Conservation (phyloP, 306 rosid species). For the Cicer chorassanicum region DNA sequence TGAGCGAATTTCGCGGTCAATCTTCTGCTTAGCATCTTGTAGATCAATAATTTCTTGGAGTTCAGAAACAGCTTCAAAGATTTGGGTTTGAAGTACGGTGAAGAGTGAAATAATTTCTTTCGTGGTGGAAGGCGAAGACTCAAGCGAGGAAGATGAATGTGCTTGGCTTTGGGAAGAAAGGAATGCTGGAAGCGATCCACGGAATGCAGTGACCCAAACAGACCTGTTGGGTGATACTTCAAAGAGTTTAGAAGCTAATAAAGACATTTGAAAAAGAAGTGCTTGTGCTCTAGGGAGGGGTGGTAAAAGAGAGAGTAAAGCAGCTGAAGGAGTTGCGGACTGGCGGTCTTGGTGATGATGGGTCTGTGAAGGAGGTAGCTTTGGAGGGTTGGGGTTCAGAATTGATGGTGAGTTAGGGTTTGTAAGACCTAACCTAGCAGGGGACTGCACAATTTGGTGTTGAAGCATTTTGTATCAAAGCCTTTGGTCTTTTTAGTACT, state of each 20-base stretch:
- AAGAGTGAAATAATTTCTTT: conserved; percentile 76
- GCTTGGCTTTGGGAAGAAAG: conserved; percentile 67
- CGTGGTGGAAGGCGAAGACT: conserved; percentile 63
- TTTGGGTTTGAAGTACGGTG: conserved; percentile 76
- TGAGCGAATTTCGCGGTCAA: conserved; percentile 62
- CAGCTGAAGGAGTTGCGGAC: conserved; percentile 46
- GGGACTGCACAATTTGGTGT: conserved; percentile 80
- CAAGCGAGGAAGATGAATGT: conserved; percentile 46
- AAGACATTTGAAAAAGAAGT: conserved; percentile 81
- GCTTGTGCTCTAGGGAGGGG: conserved; percentile 92
- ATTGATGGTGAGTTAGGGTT: conserved; percentile 82
- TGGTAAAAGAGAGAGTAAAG: conserved; percentile 78
- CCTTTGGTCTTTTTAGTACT: background rate
- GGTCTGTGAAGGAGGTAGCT: conserved; percentile 63
- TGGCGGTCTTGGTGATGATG: conserved; percentile 50
- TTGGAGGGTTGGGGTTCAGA: conserved; percentile 70
- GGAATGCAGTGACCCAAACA: conserved; percentile 74
- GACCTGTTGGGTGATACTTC: conserved; percentile 78
- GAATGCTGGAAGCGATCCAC: conserved; percentile 79
- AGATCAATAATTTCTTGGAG: conserved; percentile 91
- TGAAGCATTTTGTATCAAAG: conserved; percentile 62
- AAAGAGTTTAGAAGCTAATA: conserved; percentile 74
- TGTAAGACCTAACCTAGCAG: conserved; percentile 81
- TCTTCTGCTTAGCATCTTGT: conserved; percentile 76
- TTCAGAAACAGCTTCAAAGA: conserved; percentile 85